Evolutionary conservation across 176 grass and related monocot species (phyloP).

Genomic region (Rhynchospora tenuis): DNA sequence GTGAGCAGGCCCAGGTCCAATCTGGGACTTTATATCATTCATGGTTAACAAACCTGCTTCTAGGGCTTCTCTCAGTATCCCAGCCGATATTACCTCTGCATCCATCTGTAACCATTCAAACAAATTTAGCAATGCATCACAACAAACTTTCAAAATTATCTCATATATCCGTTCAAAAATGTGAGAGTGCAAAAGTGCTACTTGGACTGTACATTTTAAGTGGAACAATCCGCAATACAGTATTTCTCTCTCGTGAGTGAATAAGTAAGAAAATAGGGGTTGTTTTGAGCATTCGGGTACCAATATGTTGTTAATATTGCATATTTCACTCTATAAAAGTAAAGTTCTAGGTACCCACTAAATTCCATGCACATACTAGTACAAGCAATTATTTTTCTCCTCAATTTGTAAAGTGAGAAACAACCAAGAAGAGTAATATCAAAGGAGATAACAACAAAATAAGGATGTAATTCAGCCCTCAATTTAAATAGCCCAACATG

Average conservation of each 20-base stretch:
- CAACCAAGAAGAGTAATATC: slow-evolving; percentile 4
- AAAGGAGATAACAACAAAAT: background rate
- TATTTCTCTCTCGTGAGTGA: background rate
- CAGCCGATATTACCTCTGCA: slow-evolving; percentile 89
- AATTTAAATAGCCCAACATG: background rate
- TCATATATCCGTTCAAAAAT: background rate
- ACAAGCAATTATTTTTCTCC: background rate
- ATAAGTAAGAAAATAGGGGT: background rate
- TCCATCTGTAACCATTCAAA: slow-evolving; percentile 61
- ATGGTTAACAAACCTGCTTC: slow-evolving; percentile 64
- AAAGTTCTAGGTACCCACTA: background rate
- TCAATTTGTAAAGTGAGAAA: background rate
- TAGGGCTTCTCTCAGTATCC: slow-evolving; percentile 76
- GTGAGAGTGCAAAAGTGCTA: background rate
- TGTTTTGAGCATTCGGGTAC: background rate
- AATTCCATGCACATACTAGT: background rate
- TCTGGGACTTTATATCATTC: slow-evolving; percentile 59
- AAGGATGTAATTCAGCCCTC: background rate
- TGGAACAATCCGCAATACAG: slow-evolving; percentile 5
- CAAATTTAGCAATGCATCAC: background rate
- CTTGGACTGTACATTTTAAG: background rate
- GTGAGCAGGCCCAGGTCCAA: slow-evolving; percentile 50
- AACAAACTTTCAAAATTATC: background rate
- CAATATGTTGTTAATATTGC: background rate
- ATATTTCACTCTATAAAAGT: background rate